Base-by-base conservation (phyloP, 164 flowering plant species). In the Brasenia schreberi region DNA sequence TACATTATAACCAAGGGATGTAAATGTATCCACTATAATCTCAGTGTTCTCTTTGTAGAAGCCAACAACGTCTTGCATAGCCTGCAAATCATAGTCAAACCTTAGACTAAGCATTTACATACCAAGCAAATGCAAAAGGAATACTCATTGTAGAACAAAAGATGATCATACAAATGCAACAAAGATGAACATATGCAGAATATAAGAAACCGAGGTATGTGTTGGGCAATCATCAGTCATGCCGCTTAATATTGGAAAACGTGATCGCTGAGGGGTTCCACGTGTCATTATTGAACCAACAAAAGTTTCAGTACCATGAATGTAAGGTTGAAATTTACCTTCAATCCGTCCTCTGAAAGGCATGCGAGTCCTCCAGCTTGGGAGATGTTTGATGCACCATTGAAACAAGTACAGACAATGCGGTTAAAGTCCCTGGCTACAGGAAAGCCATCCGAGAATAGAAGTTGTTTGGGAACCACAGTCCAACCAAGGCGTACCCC, bases 401-500 rank as follows among this genome's bases (percentile, higher is more conserved):
- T 94, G 76, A 94, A 94, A 80, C 85, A 81, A 68, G 97, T 94
- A 71, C 97, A 91, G 18, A 94, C 87, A 69, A 89, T 87, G 33
- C 96, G 87, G 69, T 85, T 88, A 79, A 91, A 94, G 79, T 94
- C 99, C 71, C 77, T 85, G 65, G 91, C 93, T 5, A 94, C 85
- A 61, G 96, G 92, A 70, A 83, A 87, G 23, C 97, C 96, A 79
- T 89, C 89, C n/a, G 99, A 85, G 79, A 77, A 91, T 7, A 81
- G 81, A 5, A 91, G 93, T 77, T 87, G 81, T 64, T 94, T 88
- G 12, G 96, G 96, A 74, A 94, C 74, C 6, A 85, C 96, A 9
- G 97, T 91, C 97, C 96, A 94, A 67, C 99, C 99, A 19, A 91
- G 78, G 61, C 99, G 89, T 65, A 94, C 97, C 64, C 96, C 96